Conservation (phyloP, 441 rosid species). For the Erysimum pusillum region DNA sequence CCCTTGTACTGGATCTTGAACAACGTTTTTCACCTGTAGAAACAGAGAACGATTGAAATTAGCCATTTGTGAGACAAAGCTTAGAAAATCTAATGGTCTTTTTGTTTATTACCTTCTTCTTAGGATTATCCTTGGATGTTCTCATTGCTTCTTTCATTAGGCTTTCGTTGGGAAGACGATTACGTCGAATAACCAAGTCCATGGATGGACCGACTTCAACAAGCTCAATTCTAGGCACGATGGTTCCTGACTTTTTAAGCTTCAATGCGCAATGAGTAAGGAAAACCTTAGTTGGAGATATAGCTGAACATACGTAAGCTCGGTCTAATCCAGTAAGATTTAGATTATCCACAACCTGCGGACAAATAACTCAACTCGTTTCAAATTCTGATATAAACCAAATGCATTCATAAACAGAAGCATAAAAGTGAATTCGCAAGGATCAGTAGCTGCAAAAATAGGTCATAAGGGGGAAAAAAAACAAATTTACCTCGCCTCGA, state of each 20-base stretch:
- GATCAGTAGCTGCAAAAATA: neutral
- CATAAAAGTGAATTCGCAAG: neutral
- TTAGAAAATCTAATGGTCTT: neutral
- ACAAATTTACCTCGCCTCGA: constrained; percentile 76
- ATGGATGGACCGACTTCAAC: constrained; percentile 94
- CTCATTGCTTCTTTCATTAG: constrained; percentile 86
- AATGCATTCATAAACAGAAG: neutral
- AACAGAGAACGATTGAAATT: constrained; percentile 26
- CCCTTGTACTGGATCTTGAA: constrained; percentile 69
- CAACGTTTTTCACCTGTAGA: constrained; percentile 81
- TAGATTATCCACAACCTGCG: constrained; percentile 85
- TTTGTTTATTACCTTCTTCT: constrained; percentile 76
- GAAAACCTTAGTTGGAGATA: constrained; percentile 69
- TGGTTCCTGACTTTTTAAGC: constrained; percentile 84
- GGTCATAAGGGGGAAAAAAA: neutral
- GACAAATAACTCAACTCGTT: constrained; percentile 16
- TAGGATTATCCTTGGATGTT: constrained; percentile 68
- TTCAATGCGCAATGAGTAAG: constrained; percentile 85
- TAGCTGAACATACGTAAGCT: constrained; percentile 83
- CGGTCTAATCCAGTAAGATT: constrained; percentile 87
- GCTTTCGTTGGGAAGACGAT: constrained; percentile 85
- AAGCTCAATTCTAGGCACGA: constrained; percentile 88
- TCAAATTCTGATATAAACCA: constrained; percentile 2
- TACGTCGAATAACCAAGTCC: constrained; percentile 90
- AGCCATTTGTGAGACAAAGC: neutral